Evolutionary conservation across 108 stramenopile genomes (phyloP), one percentile per base, ranked within the genome.

Genomic region (Cylindrotheca closterium): DNA sequence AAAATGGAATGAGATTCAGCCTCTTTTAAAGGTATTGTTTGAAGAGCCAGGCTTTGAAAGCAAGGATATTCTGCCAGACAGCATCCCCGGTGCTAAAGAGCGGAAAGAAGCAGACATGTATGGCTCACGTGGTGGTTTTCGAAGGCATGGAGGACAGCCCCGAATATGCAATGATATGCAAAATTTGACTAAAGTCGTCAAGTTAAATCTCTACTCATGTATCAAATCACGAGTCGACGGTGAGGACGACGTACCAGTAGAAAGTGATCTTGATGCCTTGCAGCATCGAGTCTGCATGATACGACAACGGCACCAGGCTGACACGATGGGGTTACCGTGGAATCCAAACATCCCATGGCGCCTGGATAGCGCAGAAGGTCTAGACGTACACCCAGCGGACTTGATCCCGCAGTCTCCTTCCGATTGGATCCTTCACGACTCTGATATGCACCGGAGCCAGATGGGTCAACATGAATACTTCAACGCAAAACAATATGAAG

Each of bases 381-480:
- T 46, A 4, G 58, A 51, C 24, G 31, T 77, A 0, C 58, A 74
- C 29, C 33, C 60, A 24, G 85, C 84, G 0, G 86, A 92, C 51
- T 60, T 92, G 4, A 75, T 92, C 30, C 91, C 91, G 4, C 79
- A 85, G 30, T 67, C 56, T 50, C 91, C 91, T 17, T 76, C 79
- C 18, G 85, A 85, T 59, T 88, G 90, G 90, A 73, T 91, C 32
- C 84, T 81, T 10, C 86, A 77, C 69, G 86, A 88, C 62, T 18
- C 57, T 21, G 67, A 71, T 12, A 74, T 86, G 71, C 54, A 78
- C 33, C 62, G 30, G 31, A 58, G 70, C 1, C 67, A 83, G 15
- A 55, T 60, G 17, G n/a, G 60, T 33, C 72, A 71, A 49, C 69
- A 74, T 8, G 71, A 73, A 48, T 58, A 68, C 42, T 76, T 82